phyloP scores from a whole-genome alignment of 345 rosid species.

The Jatropha curcas region DNA sequence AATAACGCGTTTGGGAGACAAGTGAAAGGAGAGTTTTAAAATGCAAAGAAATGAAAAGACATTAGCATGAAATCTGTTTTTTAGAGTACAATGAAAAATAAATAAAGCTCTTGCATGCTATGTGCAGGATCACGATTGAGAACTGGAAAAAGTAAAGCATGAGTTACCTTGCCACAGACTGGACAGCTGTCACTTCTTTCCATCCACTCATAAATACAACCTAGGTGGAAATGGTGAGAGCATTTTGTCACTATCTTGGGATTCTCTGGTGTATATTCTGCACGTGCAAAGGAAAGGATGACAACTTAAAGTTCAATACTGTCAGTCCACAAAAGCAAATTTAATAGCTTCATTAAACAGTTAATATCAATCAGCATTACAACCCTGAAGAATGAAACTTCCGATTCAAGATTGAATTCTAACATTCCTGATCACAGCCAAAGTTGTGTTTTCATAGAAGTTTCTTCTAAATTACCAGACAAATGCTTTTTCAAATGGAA shows the following conservation, averaged over 20 bases:
- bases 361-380: background rate
- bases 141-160: slow-evolving; percentile 5
- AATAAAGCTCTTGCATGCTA: background rate
- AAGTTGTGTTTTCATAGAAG: background rate
- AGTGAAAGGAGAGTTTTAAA: background rate
- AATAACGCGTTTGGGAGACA: background rate
- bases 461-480: background rate
- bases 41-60: background rate
- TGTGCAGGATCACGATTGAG: background rate
- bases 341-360: slow-evolving; percentile 1
- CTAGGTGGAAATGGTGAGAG: slow-evolving; percentile 93
- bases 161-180: slow-evolving; percentile 90
- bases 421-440: background rate
- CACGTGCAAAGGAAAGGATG: slow-evolving; percentile 22
- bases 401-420: background rate
- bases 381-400: background rate
- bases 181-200: slow-evolving; percentile 99
- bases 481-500: background rate
- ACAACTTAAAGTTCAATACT: background rate
- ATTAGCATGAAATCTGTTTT: background rate
- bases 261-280: slow-evolving; percentile 93
- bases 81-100: background rate
- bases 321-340: background rate
- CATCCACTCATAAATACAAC: slow-evolving; percentile 99
- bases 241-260: slow-evolving; percentile 92